phyloP scores from a whole-genome alignment of 2,329 filamentous ascomycete genomes.

The Penicillium sp. region DNA sequence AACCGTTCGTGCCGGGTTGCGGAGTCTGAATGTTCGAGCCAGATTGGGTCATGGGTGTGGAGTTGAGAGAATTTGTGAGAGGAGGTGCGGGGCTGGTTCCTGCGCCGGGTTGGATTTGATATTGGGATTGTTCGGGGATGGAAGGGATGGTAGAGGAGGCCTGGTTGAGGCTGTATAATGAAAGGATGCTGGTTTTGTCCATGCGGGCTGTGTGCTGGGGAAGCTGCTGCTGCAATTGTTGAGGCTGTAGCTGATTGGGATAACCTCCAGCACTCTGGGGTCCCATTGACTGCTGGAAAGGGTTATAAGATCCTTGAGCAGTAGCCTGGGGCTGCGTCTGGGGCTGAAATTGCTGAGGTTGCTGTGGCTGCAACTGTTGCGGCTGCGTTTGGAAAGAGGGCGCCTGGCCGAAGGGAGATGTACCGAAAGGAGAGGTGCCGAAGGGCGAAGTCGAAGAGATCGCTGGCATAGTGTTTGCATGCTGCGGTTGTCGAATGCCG shows the following conservation, averaged over 20 bases:
- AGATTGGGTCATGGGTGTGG: slow-evolving; percentile 31
- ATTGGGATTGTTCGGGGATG: slow-evolving; percentile 38
- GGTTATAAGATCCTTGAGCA: slow-evolving; percentile 35
- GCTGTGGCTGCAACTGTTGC: slow-evolving; percentile 30
- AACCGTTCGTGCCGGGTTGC: slow-evolving; percentile 27
- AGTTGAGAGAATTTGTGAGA: slow-evolving; percentile 25
- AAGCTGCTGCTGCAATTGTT: slow-evolving; percentile 36
- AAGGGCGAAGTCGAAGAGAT: slow-evolving; percentile 39
- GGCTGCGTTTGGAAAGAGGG: slow-evolving; percentile 35
- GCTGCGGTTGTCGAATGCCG: slow-evolving; percentile 32
- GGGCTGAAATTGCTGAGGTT: slow-evolving; percentile 16
- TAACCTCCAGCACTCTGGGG: slow-evolving; percentile 31
- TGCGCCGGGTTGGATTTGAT: slow-evolving; percentile 27
- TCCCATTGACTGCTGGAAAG: slow-evolving; percentile 37
- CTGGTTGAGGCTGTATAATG: slow-evolving; percentile 43
- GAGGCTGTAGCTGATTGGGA: slow-evolving; percentile 32
- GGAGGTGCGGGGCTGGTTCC: slow-evolving; percentile 29
- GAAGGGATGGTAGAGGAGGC: slow-evolving; percentile 34
- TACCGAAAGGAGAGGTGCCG: slow-evolving; percentile 36
- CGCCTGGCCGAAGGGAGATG: slow-evolving; percentile 35
- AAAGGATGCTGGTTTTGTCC: slow-evolving; percentile 39
- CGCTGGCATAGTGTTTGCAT: slow-evolving; percentile 47
- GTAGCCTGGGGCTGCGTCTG: slow-evolving; percentile 27
- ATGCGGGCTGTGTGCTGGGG: slow-evolving; percentile 49
- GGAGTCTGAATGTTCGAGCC: slow-evolving; percentile 28